A percentile compares a stretch with the other conserved stretches of the same genome.
These are phyloP conservation scores for Carex cristatella DNA, from an alignment of 176 grass and related monocot genomes.

Conservation along the genomic window DNA sequence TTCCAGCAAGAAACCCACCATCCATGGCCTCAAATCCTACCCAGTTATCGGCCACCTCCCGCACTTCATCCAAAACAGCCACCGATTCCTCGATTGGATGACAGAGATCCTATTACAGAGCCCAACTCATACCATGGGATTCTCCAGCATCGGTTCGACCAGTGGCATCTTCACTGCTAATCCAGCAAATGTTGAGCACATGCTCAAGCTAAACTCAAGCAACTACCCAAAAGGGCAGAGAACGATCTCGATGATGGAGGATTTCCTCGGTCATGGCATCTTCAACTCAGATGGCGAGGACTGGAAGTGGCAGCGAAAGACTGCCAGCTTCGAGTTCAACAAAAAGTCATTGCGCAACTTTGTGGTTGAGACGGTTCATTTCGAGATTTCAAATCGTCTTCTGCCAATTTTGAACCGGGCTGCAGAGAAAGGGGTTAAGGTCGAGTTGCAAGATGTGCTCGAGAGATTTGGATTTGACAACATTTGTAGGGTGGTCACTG, in stretches of 20 bases:
- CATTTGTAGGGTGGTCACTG: slow-evolving; percentile 50
- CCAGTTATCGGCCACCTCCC: slow-evolving; percentile 38
- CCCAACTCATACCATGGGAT: slow-evolving; percentile 24
- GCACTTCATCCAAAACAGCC: slow-evolving; percentile 34
- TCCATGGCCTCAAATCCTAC: slow-evolving; percentile 21
- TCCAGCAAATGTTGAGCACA: slow-evolving; percentile 38
- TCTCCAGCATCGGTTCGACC: slow-evolving; percentile 14
- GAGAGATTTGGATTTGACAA: slow-evolving; percentile 56
- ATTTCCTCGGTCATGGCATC: slow-evolving; percentile 43
- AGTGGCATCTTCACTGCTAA: slow-evolving; percentile 33
- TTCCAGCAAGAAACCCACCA: slow-evolving; percentile 5
- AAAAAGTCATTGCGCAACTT: slow-evolving; percentile 33
- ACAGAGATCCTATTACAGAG: slow-evolving; percentile 15
- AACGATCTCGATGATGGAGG: slow-evolving; percentile 12
- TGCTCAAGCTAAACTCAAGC: slow-evolving; percentile 29
- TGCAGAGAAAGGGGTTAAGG: neutral
- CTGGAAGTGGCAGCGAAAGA: slow-evolving; percentile 38
- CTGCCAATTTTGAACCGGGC: slow-evolving; percentile 16
- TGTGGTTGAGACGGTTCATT: slow-evolving; percentile 24
- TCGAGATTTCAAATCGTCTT: slow-evolving; percentile 27
- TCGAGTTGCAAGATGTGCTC: slow-evolving; percentile 35
- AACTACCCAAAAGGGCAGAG: slow-evolving; percentile 35
- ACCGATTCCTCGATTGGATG: slow-evolving; percentile 37
- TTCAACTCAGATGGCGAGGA: slow-evolving; percentile 43
- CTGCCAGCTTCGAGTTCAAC: slow-evolving; percentile 41